These are phyloP conservation scores for Bondarzewia mesenterica DNA, from an alignment of 1,284 basidiomycete genomes.

Conservation along the genomic window DNA sequence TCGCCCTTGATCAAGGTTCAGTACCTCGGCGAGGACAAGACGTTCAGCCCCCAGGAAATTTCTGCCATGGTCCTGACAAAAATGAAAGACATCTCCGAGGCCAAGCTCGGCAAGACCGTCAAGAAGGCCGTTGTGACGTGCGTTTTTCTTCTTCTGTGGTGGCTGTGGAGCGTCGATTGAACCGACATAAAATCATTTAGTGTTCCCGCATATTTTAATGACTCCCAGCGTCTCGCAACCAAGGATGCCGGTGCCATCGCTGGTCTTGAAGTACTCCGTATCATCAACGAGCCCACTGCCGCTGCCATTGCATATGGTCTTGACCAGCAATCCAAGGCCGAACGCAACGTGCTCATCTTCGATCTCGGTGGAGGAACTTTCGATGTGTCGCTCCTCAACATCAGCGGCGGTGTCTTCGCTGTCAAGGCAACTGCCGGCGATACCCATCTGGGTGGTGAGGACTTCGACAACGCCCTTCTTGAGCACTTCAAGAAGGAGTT, in stretches of 20 bases:
- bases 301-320: slow-evolving; percentile 94
- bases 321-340: slow-evolving; percentile 79
- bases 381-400: slow-evolving; percentile 96
- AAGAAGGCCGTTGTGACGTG: slow-evolving; percentile 89
- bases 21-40: slow-evolving; percentile 90
- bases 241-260: slow-evolving; percentile 93
- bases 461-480: slow-evolving; percentile 96
- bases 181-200: neutral
- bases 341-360: slow-evolving; percentile 99
- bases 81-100: slow-evolving; percentile 99
- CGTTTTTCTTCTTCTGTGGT: slow-evolving; percentile 16
- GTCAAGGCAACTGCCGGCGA: slow-evolving; percentile 98
- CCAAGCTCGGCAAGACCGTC: slow-evolving; percentile 93
- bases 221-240: slow-evolving; percentile 91
- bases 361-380: slow-evolving; percentile 99
- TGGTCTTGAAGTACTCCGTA: slow-evolving; percentile 92
- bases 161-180: slow-evolving; percentile 26
- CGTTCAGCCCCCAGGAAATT: slow-evolving; percentile 95
- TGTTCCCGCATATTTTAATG: slow-evolving; percentile 96
- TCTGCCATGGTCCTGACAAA: slow-evolving; percentile 98
- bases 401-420: slow-evolving; percentile 94
- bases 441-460: slow-evolving; percentile 96
- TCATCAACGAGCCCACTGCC: slow-evolving; percentile 96
- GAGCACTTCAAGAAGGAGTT: slow-evolving; percentile 99
- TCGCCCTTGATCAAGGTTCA: slow-evolving; percentile 95